Conservation (phyloP, 2,329 filamentous ascomycete genomes). For the Ascochyta clinopodiicola region DNA sequence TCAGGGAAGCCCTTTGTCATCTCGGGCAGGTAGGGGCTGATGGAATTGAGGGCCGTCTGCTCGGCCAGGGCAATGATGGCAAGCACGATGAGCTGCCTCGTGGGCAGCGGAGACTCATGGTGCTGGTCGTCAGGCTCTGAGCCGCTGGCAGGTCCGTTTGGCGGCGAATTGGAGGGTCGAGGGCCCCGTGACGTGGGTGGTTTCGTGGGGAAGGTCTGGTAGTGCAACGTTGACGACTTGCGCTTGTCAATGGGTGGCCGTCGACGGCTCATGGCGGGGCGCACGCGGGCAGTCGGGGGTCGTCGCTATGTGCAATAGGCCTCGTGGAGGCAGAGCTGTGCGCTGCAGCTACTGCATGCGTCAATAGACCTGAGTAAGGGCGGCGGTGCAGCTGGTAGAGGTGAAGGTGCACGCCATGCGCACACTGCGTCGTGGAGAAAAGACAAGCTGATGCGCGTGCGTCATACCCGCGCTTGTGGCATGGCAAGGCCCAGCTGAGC, state of each 20-base stretch:
- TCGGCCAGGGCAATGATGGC: conserved; percentile 90
- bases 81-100: conserved; percentile 80
- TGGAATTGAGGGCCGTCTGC: conserved; percentile 96
- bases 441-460: conserved; percentile 15
- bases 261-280: conserved; percentile 36
- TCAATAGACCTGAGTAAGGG: background rate
- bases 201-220: conserved; percentile 81
- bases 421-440: conserved; percentile 1
- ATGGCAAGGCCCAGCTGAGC: conserved; percentile 1
- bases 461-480: conserved; percentile 15
- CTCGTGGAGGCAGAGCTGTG: conserved; percentile 26
- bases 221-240: conserved; percentile 67
- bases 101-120: conserved; percentile 77
- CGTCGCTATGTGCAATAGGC: conserved; percentile 20
- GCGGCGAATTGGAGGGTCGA: conserved; percentile 49
- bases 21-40: conserved; percentile 90
- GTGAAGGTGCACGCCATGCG: background rate
- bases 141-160: conserved; percentile 35
- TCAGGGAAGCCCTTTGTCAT: conserved; percentile 90
- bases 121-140: conserved; percentile 47
- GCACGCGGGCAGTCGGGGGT: conserved; percentile 1
- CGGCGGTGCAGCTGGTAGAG: background rate
- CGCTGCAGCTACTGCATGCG: conserved; percentile 5
- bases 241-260: conserved; percentile 51
- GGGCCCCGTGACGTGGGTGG: conserved; percentile 72